Conservation (phyloP, 441 rosid genomes). For the Cnidoscolus chayamansa region DNA sequence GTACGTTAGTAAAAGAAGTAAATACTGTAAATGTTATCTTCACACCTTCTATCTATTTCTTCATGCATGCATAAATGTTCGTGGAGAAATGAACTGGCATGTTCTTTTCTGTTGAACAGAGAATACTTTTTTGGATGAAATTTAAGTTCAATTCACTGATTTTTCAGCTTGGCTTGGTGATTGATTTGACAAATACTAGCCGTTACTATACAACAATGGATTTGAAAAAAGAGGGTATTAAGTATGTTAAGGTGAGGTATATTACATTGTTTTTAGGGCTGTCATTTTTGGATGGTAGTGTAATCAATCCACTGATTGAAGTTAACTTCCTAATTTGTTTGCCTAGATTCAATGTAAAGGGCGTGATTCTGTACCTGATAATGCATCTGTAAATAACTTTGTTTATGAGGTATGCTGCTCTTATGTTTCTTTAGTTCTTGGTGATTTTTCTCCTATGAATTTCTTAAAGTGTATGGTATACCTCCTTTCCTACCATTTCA, state of each 20-base stretch:
- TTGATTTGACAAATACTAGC: conserved; percentile 93
- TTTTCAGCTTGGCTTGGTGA: conserved; percentile 92
- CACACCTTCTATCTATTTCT: not conserved
- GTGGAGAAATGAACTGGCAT: not conserved
- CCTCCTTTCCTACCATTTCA: not conserved
- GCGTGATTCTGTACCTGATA: conserved; percentile 89
- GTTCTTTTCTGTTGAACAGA: conserved; percentile 4
- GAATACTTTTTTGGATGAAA: not conserved
- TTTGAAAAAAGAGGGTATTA: conserved; percentile 87
- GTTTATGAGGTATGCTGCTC: conserved; percentile 72
- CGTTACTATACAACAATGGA: conserved; percentile 81
- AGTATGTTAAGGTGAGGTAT: conserved; percentile 76
- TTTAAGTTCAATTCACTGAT: conserved; percentile 17
- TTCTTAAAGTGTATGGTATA: not conserved
- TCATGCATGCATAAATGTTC: no score
- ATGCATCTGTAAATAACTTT: conserved; percentile 78
- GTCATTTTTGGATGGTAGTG: not conserved
- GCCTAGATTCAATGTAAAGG: conserved; percentile 89
- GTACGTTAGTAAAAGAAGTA: conserved; percentile 49
- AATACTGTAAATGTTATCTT: conserved; percentile 16
- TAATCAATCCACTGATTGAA: not conserved
- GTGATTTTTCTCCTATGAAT: not conserved
- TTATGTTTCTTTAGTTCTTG: not conserved
- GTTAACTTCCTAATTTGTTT: conserved; percentile 18
- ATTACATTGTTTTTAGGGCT: not conserved